A percentile compares a stretch with the other conserved stretches of the same genome.
Conservation (phyloP, 176 grass and related monocot species). For the Phragmites australis region DNA sequence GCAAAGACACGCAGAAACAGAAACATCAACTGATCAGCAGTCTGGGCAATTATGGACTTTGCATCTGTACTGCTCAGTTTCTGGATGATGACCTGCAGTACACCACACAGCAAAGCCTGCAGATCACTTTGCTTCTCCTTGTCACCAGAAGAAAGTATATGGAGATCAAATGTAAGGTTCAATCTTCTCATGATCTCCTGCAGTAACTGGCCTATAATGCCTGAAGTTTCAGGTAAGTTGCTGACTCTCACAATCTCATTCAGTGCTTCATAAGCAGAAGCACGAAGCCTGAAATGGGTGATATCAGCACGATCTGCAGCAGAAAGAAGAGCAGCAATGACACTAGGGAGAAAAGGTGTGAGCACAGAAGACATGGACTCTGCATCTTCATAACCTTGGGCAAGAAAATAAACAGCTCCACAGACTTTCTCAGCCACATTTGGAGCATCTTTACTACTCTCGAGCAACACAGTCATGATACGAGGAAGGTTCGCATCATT, state of each 20-base stretch:
- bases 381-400: conserved; percentile 76
- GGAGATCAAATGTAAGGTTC: conserved; percentile 64
- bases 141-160: conserved; percentile 68
- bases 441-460: conserved; percentile 82
- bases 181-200: conserved; percentile 79
- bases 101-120: conserved; percentile 85
- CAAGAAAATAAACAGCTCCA: conserved; percentile 88
- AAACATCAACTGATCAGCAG: conserved; percentile 79
- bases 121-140: conserved; percentile 75
- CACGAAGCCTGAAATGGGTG: conserved; percentile 66
- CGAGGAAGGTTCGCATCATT: conserved; percentile 73
- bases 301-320: conserved; percentile 72
- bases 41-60: conserved; percentile 64
- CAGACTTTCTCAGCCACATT: conserved; percentile 90
- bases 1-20: conserved; percentile 79
- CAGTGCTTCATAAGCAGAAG: conserved; percentile 86
- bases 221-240: conserved; percentile 60
- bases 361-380: conserved; percentile 59
- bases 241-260: conserved; percentile 93
- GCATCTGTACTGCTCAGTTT: conserved; percentile 76
- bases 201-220: conserved; percentile 56
- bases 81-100: conserved; percentile 88
- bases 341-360: conserved; percentile 76
- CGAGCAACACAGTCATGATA: conserved; percentile 76
- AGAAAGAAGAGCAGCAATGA: conserved; percentile 73